Evolutionary conservation across 1,284 basidiomycete genomes (phyloP).

Genomic region (Tilletiopsis washingtonensis): DNA sequence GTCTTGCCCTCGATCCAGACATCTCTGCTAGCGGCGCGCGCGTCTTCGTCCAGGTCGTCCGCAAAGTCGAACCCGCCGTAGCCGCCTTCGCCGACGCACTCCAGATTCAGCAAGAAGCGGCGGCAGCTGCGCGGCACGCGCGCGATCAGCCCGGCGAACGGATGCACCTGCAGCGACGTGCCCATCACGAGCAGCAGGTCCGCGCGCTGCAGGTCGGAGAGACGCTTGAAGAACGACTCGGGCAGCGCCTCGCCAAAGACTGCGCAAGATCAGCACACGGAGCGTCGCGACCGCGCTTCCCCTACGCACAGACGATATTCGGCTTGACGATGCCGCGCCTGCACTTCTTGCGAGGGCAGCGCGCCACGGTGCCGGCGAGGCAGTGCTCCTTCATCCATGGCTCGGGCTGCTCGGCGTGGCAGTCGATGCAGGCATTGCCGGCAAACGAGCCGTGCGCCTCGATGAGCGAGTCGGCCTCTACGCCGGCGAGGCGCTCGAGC

Average conservation of each 20-base stretch:
- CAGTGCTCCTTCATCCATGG: constrained; percentile 35
- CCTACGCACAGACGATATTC: constrained; percentile 38
- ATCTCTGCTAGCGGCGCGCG: constrained; percentile 14
- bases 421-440: constrained; percentile 29
- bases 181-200: constrained; percentile 87
- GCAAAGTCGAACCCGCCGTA: constrained; percentile 42
- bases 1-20: constrained; percentile 34
- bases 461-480: constrained; percentile 66
- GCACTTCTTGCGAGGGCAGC: constrained; percentile 16
- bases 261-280: not conserved
- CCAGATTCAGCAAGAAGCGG: constrained; percentile 54
- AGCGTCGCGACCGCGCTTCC: not conserved
- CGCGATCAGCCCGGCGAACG: constrained; percentile 54
- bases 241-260: constrained; percentile 45
- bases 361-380: constrained; percentile 25
- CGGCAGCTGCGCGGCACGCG: constrained; percentile 49
- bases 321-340: constrained; percentile 38
- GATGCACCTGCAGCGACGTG: constrained; percentile 64
- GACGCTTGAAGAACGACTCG: constrained; percentile 31
- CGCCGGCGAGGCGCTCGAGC: constrained; percentile 74
- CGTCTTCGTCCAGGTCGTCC: constrained; percentile 10
- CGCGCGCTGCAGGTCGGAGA: constrained; percentile 53
- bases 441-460: constrained; percentile 79
- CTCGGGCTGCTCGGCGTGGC: constrained; percentile 18
- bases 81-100: constrained; percentile 52